Percentiles rank a stretch among this genome's conserved stretches.
Conservation (phyloP, 768 basidiomycete species). For the Xerocomus brunneocitrinus region DNA sequence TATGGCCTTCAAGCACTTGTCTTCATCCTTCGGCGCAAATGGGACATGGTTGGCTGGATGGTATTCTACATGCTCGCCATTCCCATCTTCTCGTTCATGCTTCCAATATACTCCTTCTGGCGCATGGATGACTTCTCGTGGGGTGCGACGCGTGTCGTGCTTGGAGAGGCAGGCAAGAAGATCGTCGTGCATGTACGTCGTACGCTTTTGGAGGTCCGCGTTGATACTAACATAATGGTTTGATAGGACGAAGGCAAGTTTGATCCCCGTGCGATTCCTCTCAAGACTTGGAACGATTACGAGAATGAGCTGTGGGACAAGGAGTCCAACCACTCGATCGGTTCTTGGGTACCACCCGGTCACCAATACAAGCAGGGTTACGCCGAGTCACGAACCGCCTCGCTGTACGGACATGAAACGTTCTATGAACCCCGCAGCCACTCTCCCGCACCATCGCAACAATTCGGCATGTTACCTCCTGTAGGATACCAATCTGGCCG, state of each 20-base stretch:
- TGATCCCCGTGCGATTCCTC: slow-evolving; percentile 86
- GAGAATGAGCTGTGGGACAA: slow-evolving; percentile 98
- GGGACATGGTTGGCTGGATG: slow-evolving; percentile 99
- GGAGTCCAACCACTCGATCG: slow-evolving; percentile 92
- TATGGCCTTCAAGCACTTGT: slow-evolving; percentile 93
- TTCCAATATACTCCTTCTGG: slow-evolving; percentile 97
- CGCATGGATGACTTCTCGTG: slow-evolving; percentile 97
- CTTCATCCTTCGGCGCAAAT: slow-evolving; percentile 88
- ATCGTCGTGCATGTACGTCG: slow-evolving; percentile 82
- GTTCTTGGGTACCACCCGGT: slow-evolving; percentile 82
- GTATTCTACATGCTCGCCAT: slow-evolving; percentile 93
- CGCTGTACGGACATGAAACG: slow-evolving; percentile 84
- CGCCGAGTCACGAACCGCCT: slow-evolving; percentile 71
- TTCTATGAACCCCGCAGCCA: slow-evolving; percentile 72
- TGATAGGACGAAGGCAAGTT: slow-evolving; percentile 94
- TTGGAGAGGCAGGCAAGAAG: slow-evolving; percentile 95
- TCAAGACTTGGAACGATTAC: slow-evolving; percentile 97
- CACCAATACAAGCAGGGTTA: slow-evolving; percentile 71
- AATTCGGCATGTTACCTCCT: slow-evolving; percentile 51
- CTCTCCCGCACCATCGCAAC: slow-evolving; percentile 69
- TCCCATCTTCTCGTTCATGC: slow-evolving; percentile 87
- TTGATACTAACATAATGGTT: slow-evolving; percentile 7
- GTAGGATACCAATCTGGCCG: slow-evolving; percentile 76
- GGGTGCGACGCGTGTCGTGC: slow-evolving; percentile 88
- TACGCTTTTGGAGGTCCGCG: not conserved